Evolutionary conservation across 805 yeast genomes (phyloP), one percentile per base, ranked within the genome.

Genomic region (Starmerella bombicola): DNA sequence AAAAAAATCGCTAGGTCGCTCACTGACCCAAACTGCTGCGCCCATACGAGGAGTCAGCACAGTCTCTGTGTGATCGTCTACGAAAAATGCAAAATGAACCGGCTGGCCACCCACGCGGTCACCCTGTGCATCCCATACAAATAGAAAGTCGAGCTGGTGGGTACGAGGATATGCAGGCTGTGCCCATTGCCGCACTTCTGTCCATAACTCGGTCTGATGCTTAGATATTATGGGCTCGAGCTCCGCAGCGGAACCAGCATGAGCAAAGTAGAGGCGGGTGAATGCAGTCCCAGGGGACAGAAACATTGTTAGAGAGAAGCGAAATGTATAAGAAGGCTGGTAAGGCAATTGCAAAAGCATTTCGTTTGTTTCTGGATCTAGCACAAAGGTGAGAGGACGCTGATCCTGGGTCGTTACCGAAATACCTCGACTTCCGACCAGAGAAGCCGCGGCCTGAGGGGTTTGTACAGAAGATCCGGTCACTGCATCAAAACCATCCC

Each of bases 131-230:
- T 45, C 48, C 42, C 43, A 43, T 5, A 38, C 60, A 46, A 35
- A 43, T 19, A 33, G 2, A 71, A 74, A 43, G 66, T 85, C 45
- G 85, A 88, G 59, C 67, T 85, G 44, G 93, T 95, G 3, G 95
- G 86, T 78, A 84, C 85, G 66, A 94, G 96, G 44, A 65, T 84
- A 29, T 88, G 94, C 0, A 68, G 95, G 46, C 33, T 36, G 38
- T 13, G 37, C 35, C 33, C 37, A 43, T 17, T 25, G 26, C 13
- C 41, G 41, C 8, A 43, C 41, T 16, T 41, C 38, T 6, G 30
- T 28, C 44, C 47, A 43, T 31, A 32, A 29, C 21, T 33, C 47
- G 18, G 39, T 33, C 33, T 28, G 38, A n/a, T 37, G 37, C 6
- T 6, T 10, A 26, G 20, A n/a, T 10, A 43, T 20, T 15, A 33